Percentiles rank a stretch among this genome's conserved stretches.
Evolutionary conservation across 208 protist genomes (phyloP).

Genomic region (Trypanosoma melophagium): DNA sequence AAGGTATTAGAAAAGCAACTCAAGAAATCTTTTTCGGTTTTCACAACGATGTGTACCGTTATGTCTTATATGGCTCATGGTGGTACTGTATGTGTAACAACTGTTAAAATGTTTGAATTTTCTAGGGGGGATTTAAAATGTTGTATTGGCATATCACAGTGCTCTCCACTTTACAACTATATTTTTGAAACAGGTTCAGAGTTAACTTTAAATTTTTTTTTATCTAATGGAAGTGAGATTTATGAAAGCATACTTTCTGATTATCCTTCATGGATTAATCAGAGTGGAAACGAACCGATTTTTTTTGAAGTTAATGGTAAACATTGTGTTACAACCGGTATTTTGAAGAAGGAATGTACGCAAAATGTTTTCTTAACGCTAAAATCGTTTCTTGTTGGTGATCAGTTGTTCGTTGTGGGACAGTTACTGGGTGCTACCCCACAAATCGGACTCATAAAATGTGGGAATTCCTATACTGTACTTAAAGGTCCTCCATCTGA

Average conservation of each 20-base stretch:
- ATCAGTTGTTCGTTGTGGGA: constrained; percentile 35
- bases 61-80: constrained; percentile 11
- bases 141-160: constrained; percentile 14
- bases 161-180: constrained; percentile 38
- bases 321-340: constrained; percentile 17
- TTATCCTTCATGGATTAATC: constrained; percentile 24
- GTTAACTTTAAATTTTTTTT: constrained; percentile 28
- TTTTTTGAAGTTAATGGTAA: constrained; percentile 15
- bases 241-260: constrained; percentile 16
- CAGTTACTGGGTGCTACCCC: constrained; percentile 2
- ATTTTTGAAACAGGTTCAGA: constrained; percentile 20
- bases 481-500: constrained; percentile 2
- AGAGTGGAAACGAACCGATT: constrained; percentile 12
- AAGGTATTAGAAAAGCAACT: neutral
- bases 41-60: constrained; percentile 12
- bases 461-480: neutral
- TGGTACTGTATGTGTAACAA: constrained; percentile 20
- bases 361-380: constrained; percentile 21
- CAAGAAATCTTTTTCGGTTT: constrained; percentile 17
- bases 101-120: constrained; percentile 24
- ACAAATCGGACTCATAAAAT: neutral
- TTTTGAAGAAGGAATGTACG: constrained; percentile 7
- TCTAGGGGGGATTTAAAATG: constrained; percentile 18
- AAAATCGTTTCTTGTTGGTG: constrained; percentile 30
- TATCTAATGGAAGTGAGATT: constrained; percentile 10